Evolutionary conservation across 345 rosid genomes (phyloP), one percentile per base, ranked within the genome.

Genomic region (Laguncularia racemosa): DNA sequence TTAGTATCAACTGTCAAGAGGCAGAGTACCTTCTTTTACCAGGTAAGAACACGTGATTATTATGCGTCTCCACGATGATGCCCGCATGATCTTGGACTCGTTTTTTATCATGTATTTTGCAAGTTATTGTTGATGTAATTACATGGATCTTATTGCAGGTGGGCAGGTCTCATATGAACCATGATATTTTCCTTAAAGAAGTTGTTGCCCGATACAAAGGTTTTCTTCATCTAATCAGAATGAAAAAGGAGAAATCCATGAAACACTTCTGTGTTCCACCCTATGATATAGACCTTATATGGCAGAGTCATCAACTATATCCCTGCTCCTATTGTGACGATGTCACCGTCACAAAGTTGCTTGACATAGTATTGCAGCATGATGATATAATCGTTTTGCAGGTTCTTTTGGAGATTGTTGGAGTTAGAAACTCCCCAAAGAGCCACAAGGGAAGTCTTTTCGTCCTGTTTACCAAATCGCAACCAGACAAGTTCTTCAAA

Each of bases 271-370:
- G 88, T 64, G 97, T 93, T 59, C 99, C 99, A 12, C 89, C 99
- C 60, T 93, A 93, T 64, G 99, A 93, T 74, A 65, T 93, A 58
- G 97, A 93, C 76, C 92, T 89, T 56, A 85, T 93, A 44, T 93
- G 99, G 99, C 99, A 93, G 61, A 83, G 96, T 28, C 99, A 93
- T 66, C 99, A 93, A 73, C 64, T 93, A 77, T 87, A 90, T n/a
- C 61, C 90, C 96, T 10, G 72, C 71, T 71, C 84, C 56, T 93
- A 93, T 75, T 79, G 83, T 64, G 70, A 75, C 57, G 91, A 93
- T 69, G 17, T 93, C 68, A 71, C n/a, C n/a, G n/a, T 38, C 44
- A 70, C 76, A 72, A n/a, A n/a, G n/a, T 63, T 65, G 20, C 70
- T 87, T 55, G 96, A 95, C 56, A 85, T 78, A 60, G 71, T 93